These are phyloP conservation scores for Pythium grandisporangium DNA, from an alignment of 352 stramenopile genomes.

Conservation along the genomic window DNA sequence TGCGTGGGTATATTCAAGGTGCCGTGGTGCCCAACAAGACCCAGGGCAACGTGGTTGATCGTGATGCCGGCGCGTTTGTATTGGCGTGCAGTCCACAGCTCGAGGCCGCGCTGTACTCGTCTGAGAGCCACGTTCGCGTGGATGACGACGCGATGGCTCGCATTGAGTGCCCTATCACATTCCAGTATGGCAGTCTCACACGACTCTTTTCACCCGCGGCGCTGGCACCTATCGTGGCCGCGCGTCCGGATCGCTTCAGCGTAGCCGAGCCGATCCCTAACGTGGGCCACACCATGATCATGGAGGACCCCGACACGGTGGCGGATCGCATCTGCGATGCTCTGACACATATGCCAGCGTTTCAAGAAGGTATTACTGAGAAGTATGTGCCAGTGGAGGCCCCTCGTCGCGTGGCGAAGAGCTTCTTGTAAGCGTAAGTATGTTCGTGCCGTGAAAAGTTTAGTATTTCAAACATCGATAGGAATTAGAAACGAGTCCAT, in stretches of 20 bases:
- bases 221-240: conserved; percentile 13
- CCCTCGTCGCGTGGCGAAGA: too few species aligned
- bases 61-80: conserved; percentile 1
- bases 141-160: conserved; percentile 22
- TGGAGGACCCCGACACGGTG: conserved; percentile 26
- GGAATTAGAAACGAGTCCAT: too few species aligned
- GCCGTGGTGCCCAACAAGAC: conserved; percentile 20
- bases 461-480: too few species aligned
- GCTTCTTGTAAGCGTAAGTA: too few species aligned
- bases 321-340: conserved; percentile 21
- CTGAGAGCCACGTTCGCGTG: too few species aligned
- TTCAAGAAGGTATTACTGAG: too few species aligned
- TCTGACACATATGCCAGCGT: conserved; percentile 1
- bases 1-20: conserved; percentile 19
- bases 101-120: conserved; percentile 25
- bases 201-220: conserved; percentile 23
- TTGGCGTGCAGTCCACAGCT: conserved; percentile 24
- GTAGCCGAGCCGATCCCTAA: conserved; percentile 20
- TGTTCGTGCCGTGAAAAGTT: too few species aligned
- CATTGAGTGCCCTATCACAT: conserved; percentile 21
- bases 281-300: conserved; percentile 27
- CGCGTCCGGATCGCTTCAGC: conserved; percentile 29
- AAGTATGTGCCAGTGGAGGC: too few species aligned
- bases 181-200: conserved; percentile 32
- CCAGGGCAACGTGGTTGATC: conserved; percentile 12